Base-by-base conservation (phyloP, 1,284 basidiomycete species). In the Anthracocystis panici-leucophaei region DNA sequence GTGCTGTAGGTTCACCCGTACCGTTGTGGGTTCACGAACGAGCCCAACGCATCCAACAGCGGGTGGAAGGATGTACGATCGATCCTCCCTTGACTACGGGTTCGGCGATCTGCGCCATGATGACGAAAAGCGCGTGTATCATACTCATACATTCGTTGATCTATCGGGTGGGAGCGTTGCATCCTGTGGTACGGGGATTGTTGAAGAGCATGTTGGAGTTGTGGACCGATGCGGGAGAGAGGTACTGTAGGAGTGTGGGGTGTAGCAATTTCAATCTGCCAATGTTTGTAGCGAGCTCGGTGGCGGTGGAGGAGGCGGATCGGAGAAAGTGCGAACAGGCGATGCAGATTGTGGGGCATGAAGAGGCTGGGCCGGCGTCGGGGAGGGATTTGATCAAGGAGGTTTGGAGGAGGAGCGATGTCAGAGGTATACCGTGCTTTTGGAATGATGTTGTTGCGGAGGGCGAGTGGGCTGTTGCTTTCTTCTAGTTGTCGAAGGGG, bases 261-360 rank as follows among this genome's bases (percentile, higher is more conserved):
- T 73, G 70, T 29, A 64, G 60, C 31, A 73, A 73, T 25, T 73
- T 67, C 54, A 73, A 73, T 23, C 46, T 73, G 38, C 61, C 70
- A 33, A 68, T 73, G 21, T 67, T 68, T 20, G 35, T 67, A 0
- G 70, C 70, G 3, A 50, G 51, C 12, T 53, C 53, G 0, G 70
- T 73, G 35, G 70, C 70, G 38, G 61, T 73, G 48, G 54, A 61
- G 14, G 60, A 63, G 27, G 40, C 46, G 27, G 70, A 73, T 41
- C 16, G 70, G 31, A 57, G 25, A 49, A 49, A 67, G 20, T 73
- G 70, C 41, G 65, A 61, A n/a, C 27, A 48, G 35, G 70, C 70
- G 20, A 73, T 73, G 70, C 56, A 68, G 57, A 57, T 73, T 16
- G 70, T 73, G 0, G 70, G 70, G 16, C 65, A 73, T 18, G 70